These are phyloP conservation scores for Colletotrichum tropicale DNA, from an alignment of 2,329 filamentous ascomycete species.

Conservation along the genomic window DNA sequence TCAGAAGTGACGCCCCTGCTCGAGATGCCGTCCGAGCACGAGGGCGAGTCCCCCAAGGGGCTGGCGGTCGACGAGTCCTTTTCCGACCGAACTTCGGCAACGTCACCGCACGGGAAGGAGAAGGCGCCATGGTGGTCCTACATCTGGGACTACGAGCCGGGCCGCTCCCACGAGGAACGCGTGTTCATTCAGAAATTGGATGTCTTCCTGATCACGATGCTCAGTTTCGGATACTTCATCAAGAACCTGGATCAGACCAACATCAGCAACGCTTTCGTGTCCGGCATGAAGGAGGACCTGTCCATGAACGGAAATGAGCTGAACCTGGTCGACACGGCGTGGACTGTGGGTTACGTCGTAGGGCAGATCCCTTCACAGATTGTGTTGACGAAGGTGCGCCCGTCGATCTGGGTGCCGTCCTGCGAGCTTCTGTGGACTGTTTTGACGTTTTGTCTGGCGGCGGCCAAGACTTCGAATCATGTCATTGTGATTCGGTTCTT, in stretches of 20 bases:
- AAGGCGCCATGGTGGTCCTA: constrained; percentile 36
- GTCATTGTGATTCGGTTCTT: constrained; percentile 48
- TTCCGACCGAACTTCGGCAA: neutral
- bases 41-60: constrained; percentile 6
- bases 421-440: constrained; percentile 29
- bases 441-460: constrained; percentile 13
- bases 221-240: constrained; percentile 18
- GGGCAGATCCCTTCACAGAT: constrained; percentile 31
- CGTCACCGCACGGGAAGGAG: neutral
- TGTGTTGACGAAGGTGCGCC: constrained; percentile 30
- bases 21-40: constrained; percentile 15
- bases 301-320: constrained; percentile 29
- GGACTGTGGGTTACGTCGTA: constrained; percentile 27
- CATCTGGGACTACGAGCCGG: constrained; percentile 30
- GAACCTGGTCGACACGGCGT: constrained; percentile 27
- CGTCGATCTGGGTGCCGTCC: constrained; percentile 30
- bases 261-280: constrained; percentile 29
- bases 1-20: constrained; percentile 16
- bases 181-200: constrained; percentile 30
- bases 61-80: neutral
- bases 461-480: constrained; percentile 29
- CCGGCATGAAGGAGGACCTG: constrained; percentile 31
- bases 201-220: constrained; percentile 20
- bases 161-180: constrained; percentile 27
- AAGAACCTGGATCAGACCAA: constrained; percentile 31